Evolutionary conservation across 2,329 filamentous ascomycete species (phyloP).

Genomic region (Pestalotiopsis sp.): DNA sequence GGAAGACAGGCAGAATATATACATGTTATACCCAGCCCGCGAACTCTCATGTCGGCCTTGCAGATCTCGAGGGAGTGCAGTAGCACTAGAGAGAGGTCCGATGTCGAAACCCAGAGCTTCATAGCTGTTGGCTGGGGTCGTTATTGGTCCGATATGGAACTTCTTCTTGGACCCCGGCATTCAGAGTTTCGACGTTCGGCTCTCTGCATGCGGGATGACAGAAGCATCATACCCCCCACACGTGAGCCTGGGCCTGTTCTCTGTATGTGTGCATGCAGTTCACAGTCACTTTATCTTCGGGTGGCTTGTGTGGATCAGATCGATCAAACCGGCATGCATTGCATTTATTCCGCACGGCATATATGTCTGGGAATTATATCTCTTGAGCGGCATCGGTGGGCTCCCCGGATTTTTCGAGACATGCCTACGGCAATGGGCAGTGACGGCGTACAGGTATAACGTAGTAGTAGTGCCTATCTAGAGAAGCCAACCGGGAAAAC

Average conservation of each 20-base stretch:
- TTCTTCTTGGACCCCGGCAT: conserved; percentile 10
- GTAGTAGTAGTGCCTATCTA: background rate
- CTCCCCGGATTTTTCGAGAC: background rate
- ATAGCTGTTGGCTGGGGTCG: background rate
- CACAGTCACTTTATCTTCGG: background rate
- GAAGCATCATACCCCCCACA: conserved; percentile 17
- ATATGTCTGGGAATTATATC: background rate
- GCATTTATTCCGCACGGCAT: background rate
- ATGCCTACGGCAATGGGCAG: background rate
- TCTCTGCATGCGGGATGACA: conserved; percentile 14
- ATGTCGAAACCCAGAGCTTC: conserved; percentile 7
- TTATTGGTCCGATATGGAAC: conserved; percentile 3
- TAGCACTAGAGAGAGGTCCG: conserved; percentile 14
- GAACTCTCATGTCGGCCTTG: background rate
- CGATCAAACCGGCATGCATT: background rate
- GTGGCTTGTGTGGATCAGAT: background rate
- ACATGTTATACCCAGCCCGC: background rate
- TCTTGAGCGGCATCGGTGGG: background rate
- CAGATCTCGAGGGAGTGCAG: background rate
- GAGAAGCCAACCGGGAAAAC: background rate
- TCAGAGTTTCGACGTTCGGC: conserved; percentile 16
- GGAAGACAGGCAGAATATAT: background rate
- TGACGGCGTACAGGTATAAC: background rate
- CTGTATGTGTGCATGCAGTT: background rate
- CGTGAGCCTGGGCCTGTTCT: conserved; percentile 17